Evolutionary conservation across 257 asterid genomes (phyloP), one percentile per base, ranked within the genome.

Genomic region (Gentiana dahurica): DNA sequence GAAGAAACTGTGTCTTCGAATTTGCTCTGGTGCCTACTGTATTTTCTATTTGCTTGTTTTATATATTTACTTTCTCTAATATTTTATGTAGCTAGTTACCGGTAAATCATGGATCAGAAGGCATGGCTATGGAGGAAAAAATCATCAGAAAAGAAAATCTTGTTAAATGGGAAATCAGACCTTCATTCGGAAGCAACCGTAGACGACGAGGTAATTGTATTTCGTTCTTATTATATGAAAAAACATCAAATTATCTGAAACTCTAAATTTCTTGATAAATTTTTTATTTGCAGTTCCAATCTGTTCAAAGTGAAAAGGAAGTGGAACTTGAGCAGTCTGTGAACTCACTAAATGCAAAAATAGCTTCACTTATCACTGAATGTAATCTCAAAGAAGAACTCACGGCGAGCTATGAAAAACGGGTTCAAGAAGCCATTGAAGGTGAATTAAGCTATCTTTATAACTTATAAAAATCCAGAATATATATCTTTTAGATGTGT

Each of bases 61-160:
- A 45, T 35, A 5, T 4, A 46, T 5, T 1, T 2, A 34, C 3
- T 10, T 1, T 8, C 12, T 5, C 3, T 60, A 9, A 5, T 41
- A 45, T 9, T 45, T 46, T 32, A 35, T 15, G 9, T 52, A 32
- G 38, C 15, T 37, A 12, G 5, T 58, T 15, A 46, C 51, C 55
- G 53, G 60, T 9, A 10, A 55, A 63, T 37, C 36, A 90, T 90
- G 97, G 97, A 86, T 65, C 94, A 86, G 69, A 90, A 82, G 76
- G 51, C 76, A 38, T 86, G 97, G 97, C 79, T 86, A 3, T 86
- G 97, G 95, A 84, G 73, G 59, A 90, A 76, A 62, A 76, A 73
- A 66, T 70, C 83, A 34, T 71, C 86, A 1, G 95, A 84, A 84
- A 86, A 90, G 77, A 71, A 79, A 3, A 72, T 82, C 55, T 80